Evolutionary conservation across 2,329 filamentous ascomycete genomes (phyloP).

Genomic region (Sclerotiophoma versabilis): DNA sequence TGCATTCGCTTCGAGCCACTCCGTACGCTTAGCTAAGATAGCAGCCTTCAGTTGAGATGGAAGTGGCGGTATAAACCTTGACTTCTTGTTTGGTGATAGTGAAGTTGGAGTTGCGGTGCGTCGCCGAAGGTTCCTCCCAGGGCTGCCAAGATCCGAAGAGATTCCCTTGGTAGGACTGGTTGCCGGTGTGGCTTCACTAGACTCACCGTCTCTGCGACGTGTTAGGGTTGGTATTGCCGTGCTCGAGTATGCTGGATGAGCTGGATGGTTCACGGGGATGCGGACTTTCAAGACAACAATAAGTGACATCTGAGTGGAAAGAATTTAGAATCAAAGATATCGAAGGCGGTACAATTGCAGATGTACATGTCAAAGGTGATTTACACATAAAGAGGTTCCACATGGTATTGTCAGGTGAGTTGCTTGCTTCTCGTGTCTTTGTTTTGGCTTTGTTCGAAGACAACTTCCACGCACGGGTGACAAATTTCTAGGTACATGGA

Average conservation of each 20-base stretch:
- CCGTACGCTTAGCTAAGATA: not conserved
- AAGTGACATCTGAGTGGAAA: not conserved
- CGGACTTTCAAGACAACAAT: not conserved
- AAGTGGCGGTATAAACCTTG: not conserved
- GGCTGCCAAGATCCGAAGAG: not conserved
- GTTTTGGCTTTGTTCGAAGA: no score
- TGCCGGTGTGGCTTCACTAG: not conserved
- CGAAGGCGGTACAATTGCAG: not conserved
- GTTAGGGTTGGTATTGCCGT: not conserved
- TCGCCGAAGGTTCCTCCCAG: not conserved
- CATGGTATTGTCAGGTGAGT: no score
- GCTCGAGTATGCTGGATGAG: not conserved
- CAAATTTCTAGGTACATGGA: no score
- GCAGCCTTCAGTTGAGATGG: not conserved
- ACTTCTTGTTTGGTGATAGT: not conserved
- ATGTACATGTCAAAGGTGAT: not conserved
- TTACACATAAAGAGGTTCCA: not conserved
- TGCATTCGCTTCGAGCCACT: not conserved
- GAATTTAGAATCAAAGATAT: not conserved
- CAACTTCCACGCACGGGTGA: no score
- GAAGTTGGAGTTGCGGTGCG: not conserved
- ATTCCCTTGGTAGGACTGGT: not conserved
- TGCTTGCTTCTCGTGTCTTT: no score
- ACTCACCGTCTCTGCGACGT: not conserved
- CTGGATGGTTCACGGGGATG: not conserved